These are phyloP conservation scores for Colletotrichum tamarilloi DNA, from an alignment of 2,329 filamentous ascomycete genomes.

Conservation along the genomic window DNA sequence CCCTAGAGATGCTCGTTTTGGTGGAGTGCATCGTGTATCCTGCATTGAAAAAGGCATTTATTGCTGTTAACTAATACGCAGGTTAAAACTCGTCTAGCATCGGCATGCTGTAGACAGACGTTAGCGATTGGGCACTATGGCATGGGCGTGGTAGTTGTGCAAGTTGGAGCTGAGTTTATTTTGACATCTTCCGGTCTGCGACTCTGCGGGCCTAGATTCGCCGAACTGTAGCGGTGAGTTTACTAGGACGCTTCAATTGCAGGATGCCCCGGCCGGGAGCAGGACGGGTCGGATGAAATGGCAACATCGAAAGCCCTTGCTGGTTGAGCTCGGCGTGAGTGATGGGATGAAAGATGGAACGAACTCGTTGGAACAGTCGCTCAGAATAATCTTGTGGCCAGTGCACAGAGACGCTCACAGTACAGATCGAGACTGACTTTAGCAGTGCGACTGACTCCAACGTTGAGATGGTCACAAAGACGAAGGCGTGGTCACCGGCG, in stretches of 20 bases:
- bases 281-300: slow-evolving; percentile 3
- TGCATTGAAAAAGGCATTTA: neutral
- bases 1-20: neutral
- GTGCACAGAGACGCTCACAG: neutral
- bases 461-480: no score
- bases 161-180: neutral
- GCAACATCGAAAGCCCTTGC: neutral
- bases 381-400: neutral
- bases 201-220: neutral
- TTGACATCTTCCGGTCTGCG: neutral
- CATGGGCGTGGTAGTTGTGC: no score
- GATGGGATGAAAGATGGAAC: neutral
- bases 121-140: no score
- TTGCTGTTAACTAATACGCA: neutral
- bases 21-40: neutral
- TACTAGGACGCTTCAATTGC: neutral
- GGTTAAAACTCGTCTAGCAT: neutral
- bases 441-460: no score
- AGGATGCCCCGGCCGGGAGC: neutral
- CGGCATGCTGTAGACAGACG: no score
- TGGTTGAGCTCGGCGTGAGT: neutral
- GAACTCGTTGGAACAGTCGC: neutral
- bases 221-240: slow-evolving; percentile 11
- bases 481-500: no score
- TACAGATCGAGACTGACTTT: neutral